phyloP scores from a whole-genome alignment of 306 rosid species.

The Rosa persica region DNA sequence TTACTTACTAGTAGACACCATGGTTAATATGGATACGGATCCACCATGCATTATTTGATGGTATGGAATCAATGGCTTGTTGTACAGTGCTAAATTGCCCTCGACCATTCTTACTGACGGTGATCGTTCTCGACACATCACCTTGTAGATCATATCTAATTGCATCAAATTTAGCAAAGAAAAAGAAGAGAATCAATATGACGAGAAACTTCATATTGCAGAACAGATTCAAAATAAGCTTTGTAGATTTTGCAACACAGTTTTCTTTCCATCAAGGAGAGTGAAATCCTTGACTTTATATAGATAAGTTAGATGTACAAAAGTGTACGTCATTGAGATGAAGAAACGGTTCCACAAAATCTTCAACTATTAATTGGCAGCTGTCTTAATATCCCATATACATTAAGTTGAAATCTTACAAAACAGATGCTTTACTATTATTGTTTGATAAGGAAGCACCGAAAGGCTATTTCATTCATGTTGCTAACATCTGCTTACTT shows the following conservation, averaged over 20 bases:
- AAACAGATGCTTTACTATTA: background rate
- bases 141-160: background rate
- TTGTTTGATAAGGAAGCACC: background rate
- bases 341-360: background rate
- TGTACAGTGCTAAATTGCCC: conserved; percentile 26
- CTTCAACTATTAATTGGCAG: background rate
- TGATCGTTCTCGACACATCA: conserved; percentile 7
- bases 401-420: background rate
- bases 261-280: too few species aligned
- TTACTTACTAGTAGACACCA: conserved; percentile 26
- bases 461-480: background rate
- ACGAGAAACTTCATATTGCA: background rate
- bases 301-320: too few species aligned
- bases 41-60: conserved; percentile 22
- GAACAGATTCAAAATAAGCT: background rate
- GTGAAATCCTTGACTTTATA: too few species aligned
- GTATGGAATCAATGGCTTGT: conserved; percentile 42
- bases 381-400: too few species aligned
- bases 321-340: background rate
- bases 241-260: background rate
- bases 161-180: background rate
- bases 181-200: background rate
- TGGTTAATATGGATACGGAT: conserved; percentile 28
- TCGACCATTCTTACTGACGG: conserved; percentile 24
- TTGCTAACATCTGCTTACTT: background rate